These are phyloP conservation scores for Camelina laxa DNA, from an alignment of 345 rosid species.

Conservation along the genomic window DNA sequence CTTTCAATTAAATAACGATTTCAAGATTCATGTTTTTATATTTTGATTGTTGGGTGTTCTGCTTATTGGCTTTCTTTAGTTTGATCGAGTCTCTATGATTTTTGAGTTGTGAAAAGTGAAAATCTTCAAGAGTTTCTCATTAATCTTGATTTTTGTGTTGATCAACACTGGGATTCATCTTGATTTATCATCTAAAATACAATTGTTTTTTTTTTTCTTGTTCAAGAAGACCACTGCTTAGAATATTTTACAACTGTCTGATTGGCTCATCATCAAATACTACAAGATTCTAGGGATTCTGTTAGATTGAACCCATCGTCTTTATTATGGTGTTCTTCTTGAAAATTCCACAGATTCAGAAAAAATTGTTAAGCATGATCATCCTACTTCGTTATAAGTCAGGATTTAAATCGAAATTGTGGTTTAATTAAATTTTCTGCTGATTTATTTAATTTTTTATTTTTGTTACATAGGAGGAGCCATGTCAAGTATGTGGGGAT, in stretches of 20 bases:
- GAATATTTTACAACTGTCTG: conserved; percentile 2
- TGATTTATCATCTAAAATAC: neutral
- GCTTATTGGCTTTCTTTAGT: neutral
- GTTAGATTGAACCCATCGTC: too few relatives aligned
- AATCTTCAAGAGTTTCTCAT: neutral
- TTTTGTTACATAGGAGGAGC: conserved; percentile 19
- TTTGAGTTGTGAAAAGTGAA: neutral
- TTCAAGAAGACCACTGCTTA: neutral
- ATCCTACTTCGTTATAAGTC: neutral
- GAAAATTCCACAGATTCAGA: neutral
- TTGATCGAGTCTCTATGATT: neutral
- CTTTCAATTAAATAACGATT: neutral
- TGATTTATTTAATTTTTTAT: neutral
- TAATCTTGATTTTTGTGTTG: neutral
- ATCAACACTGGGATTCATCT: neutral
- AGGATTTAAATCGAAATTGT: neutral
- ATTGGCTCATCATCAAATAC: neutral
- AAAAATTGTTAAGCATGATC: neutral
- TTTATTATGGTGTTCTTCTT: neutral
- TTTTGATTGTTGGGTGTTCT: neutral
- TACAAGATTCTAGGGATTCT: too few relatives aligned
- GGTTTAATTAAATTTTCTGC: neutral
- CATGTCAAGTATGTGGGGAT: conserved; percentile 38
- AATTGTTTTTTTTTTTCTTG: neutral
- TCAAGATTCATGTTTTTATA: conserved; percentile 3